Conservation (phyloP, 805 yeast species). For the Ogataea polymorpha region DNA sequence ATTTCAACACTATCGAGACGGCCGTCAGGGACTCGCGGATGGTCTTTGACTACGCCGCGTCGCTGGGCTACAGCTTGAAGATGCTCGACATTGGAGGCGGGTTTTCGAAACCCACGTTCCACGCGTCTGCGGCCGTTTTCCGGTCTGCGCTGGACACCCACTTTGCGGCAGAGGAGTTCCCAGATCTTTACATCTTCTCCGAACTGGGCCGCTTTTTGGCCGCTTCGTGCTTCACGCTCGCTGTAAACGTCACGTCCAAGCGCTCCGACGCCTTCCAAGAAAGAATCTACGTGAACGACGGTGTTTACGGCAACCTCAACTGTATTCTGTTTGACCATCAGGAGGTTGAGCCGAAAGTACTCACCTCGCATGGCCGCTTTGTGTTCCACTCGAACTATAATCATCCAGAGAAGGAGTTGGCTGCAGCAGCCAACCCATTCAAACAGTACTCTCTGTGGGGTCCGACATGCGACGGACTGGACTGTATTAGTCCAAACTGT, state of each 20-base stretch:
- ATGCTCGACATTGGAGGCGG: constrained; percentile 91
- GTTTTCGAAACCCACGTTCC: constrained; percentile 61
- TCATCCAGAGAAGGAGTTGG: constrained; percentile 10
- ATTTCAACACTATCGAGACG: constrained; percentile 57
- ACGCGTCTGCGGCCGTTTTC: constrained; percentile 55
- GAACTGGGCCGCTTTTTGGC: constrained; percentile 94
- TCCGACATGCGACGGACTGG: constrained; percentile 97
- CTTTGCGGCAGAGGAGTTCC: constrained; percentile 49
- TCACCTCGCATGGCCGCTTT: constrained; percentile 48
- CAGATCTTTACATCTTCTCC: constrained; percentile 58
- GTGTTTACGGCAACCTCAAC: constrained; percentile 93
- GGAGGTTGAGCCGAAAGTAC: constrained; percentile 64
- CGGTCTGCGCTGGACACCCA: constrained; percentile 49
- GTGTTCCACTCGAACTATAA: constrained; percentile 23
- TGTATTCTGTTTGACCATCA: constrained; percentile 93
- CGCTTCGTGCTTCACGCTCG: constrained; percentile 81
- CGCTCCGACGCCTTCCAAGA: constrained; percentile 47
- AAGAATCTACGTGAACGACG: constrained; percentile 89
- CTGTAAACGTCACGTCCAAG: constrained; percentile 81
- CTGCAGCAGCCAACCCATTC: neutral
- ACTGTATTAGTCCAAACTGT: constrained; percentile 62
- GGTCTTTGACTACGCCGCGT: constrained; percentile 60
- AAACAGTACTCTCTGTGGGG: constrained; percentile 82
- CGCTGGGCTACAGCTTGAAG: constrained; percentile 45
- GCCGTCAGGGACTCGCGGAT: constrained; percentile 70